Percentiles rank a stretch among this genome's conserved stretches.
These are phyloP conservation scores for Colletotrichum musae DNA, from an alignment of 2,329 filamentous ascomycete species.

Conservation along the genomic window DNA sequence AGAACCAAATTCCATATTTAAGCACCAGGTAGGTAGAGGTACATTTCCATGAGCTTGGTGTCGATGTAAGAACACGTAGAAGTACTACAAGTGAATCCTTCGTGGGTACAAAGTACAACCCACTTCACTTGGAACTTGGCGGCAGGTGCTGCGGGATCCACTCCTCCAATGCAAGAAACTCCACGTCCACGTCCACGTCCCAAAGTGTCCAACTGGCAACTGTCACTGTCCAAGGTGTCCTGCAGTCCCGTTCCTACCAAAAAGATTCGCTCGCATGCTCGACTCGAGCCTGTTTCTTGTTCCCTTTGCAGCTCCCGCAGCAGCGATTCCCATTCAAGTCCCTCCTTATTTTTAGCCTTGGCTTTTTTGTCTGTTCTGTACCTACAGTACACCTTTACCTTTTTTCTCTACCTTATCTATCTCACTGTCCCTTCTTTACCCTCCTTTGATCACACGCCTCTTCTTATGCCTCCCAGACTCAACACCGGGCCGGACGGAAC, in stretches of 20 bases:
- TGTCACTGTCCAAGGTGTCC: background rate
- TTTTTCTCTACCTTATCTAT: conserved; percentile 12
- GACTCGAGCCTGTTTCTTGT: conserved; percentile 24
- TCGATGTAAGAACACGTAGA: too few species aligned
- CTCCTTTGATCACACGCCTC: conserved; percentile 23
- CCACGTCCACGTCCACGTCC: background rate
- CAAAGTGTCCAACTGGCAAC: conserved; percentile 12
- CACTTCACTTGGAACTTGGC: background rate
- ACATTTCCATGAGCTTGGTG: too few species aligned
- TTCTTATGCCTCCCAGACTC: conserved; percentile 41
- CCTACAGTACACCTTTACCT: too few species aligned
- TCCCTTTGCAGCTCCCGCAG: conserved; percentile 28
- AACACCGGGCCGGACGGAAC: conserved; percentile 37
- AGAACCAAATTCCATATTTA: too few species aligned
- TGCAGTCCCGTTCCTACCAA: background rate
- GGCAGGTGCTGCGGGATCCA: too few species aligned
- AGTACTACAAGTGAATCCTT: too few species aligned
- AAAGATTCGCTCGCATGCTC: conserved; percentile 12
- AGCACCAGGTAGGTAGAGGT: too few species aligned
- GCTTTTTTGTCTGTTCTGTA: background rate
- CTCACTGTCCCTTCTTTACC: conserved; percentile 2
- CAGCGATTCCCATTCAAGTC: conserved; percentile 33
- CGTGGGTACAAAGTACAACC: too few species aligned
- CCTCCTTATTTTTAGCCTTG: conserved; percentile 35
- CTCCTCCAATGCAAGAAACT: background rate